Base-by-base conservation (phyloP, 805 yeast genomes). In the Candida ipomoeae region DNA sequence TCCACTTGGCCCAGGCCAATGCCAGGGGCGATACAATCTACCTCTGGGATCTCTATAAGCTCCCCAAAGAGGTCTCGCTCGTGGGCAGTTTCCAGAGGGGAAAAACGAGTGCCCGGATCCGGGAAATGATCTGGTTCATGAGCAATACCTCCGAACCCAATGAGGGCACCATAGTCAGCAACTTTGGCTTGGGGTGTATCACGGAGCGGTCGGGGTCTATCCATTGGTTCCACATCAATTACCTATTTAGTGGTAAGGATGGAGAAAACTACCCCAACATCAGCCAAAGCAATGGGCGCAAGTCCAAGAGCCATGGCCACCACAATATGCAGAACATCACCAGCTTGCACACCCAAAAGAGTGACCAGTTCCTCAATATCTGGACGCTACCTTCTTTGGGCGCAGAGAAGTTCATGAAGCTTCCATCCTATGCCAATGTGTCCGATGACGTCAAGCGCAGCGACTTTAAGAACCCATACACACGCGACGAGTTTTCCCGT, bases 61-160 rank as follows among this genome's bases (percentile, higher is more conserved):
- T 75, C 35, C 80, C 83, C 1, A 60, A 58, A 2, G 81, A 80
- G 52, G 71, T 84, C 2, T 68, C 78, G 0, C 64, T 84, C 20
- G 60, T 82, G 44, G 89, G 85, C 15, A 78, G 80, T 54, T 83
- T 81, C 55, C 66, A 65, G 11, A 70, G 89, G 21, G 90, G 91
- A 1, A 82, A 80, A 57, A 83, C 87, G 0, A 74, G 82, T 6
- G 80, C 87, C 0, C 61, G 71, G 1, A 74, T 84, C 20, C 68
- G 70, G 33, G 73, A 78, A 17, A 64, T 84, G 3, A 60, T 75
- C 23, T 85, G 90, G 89, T 73, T 72, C 35, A 64, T 67, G 6
- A 71, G 70, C 44, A 75, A 78, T 26, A 43, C 52, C 21, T 40
- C 49, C 1, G 49, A 53, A 4, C 26, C 26, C 26, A 23, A 23